A percentile compares a stretch with the other conserved stretches of the same genome.
These are phyloP conservation scores for Mrakia gelida DNA, from an alignment of 768 basidiomycete species.

Conservation along the genomic window DNA sequence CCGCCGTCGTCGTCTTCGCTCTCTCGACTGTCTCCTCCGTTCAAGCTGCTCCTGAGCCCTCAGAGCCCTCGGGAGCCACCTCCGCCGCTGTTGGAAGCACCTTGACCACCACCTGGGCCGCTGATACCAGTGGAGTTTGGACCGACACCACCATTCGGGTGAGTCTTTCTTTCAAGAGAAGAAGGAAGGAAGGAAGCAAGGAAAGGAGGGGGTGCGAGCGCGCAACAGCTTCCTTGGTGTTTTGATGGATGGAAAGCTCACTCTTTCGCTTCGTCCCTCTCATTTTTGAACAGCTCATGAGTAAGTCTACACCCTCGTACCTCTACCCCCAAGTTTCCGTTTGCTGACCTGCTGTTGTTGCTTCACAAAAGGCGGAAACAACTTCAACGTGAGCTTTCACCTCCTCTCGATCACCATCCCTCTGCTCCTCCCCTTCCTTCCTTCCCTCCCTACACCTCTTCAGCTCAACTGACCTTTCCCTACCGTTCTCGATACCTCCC, in stretches of 20 bases:
- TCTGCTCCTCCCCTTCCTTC: neutral
- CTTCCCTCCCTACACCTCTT: neutral
- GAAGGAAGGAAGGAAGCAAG: too few relatives aligned
- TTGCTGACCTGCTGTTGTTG: slow-evolving; percentile 1
- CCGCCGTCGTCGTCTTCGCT: neutral
- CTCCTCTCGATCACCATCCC: neutral
- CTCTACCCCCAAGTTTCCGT: neutral
- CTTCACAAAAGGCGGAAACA: slow-evolving; percentile 6
- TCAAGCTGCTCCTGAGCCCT: slow-evolving; percentile 2
- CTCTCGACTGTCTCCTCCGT: neutral
- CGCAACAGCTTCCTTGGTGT: too few relatives aligned
- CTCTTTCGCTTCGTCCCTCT: neutral
- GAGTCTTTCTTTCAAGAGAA: neutral
- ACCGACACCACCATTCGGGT: slow-evolving; percentile 31
- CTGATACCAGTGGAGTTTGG: slow-evolving; percentile 25
- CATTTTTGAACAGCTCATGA: slow-evolving; percentile 25
- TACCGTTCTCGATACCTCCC: neutral
- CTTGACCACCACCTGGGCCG: slow-evolving; percentile 22
- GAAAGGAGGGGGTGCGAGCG: neutral
- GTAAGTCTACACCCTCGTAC: neutral
- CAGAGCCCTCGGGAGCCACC: slow-evolving; percentile 2
- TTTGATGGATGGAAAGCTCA: neutral
- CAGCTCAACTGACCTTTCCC: neutral
- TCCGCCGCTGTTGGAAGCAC: slow-evolving; percentile 19
- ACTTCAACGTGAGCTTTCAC: slow-evolving; percentile 21